These are phyloP conservation scores for Verticillium zaregamsianum DNA, from an alignment of 2,329 filamentous ascomycete species.

Conservation along the genomic window DNA sequence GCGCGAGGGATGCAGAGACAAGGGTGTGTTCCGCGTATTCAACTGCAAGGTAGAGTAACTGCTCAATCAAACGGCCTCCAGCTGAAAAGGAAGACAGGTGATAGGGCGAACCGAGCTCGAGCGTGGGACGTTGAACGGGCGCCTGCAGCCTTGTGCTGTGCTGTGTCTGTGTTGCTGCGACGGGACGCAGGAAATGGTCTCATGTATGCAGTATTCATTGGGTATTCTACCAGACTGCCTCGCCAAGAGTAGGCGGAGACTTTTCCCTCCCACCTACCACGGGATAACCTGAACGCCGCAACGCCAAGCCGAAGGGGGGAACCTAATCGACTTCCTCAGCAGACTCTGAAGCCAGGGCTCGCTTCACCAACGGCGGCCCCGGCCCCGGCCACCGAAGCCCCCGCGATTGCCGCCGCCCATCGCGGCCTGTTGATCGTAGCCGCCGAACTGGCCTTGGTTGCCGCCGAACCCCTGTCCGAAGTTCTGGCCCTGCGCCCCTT, in stretches of 20 bases:
- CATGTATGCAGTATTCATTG: background rate
- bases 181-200: background rate
- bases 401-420: conserved; percentile 30
- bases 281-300: background rate
- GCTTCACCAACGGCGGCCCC: conserved; percentile 20
- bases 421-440: conserved; percentile 45
- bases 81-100: no score
- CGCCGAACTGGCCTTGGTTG: conserved; percentile 46
- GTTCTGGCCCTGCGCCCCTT: conserved; percentile 47
- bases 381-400: conserved; percentile 21
- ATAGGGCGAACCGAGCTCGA: no score
- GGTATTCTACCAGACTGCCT: background rate
- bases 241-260: background rate
- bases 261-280: background rate
- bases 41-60: no score
- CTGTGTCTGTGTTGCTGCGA: background rate
- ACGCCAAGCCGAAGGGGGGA: background rate
- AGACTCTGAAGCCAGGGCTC: background rate
- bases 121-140: background rate
- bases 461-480: conserved; percentile 50
- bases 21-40: no score
- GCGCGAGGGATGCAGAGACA: no score
- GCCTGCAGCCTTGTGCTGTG: background rate
- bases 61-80: no score
- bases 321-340: background rate